Base-by-base conservation (phyloP, 805 yeast species). In the Metschnikowia rubicola region DNA sequence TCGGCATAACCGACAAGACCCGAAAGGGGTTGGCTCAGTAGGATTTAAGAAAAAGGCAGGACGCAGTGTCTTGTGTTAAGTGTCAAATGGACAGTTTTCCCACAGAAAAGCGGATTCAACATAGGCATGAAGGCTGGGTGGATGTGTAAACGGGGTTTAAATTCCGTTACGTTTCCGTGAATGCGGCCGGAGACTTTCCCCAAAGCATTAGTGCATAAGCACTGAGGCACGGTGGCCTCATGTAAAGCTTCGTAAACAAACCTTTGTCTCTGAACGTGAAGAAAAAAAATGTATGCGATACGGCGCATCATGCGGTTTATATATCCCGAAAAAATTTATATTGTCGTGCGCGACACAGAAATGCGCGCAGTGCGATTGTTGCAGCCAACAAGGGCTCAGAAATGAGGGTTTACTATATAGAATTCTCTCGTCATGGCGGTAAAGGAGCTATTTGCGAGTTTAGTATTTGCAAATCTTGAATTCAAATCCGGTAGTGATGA, bases 141-240 rank as follows among this genome's bases (percentile, higher is more conserved):
- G 17, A 34, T 29, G 45, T 34, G 49, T 44, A 32, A 43, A 39
- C 47, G 46, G 46, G 34, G 33, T 42, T 47, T 41, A 52, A 50
- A 37, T 30, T 41, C 58, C 71, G 65, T 59, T 64, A 59, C 76
- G 77, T 83, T 83, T 82, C 89, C 89, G 85, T 49, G 48, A 53
- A 43, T 48, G 65, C 68, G 86, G 86, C 86, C 80, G 90, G 89
- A 84, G 90, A 84, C 90, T 84, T 84, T 84, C 89, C 90, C 90
- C 88, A 78, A 83, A 82, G 86, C 86, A 64, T 65, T 55, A 44
- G 46, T 40, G 36, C 41, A n/a, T n/a, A 31, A 19, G 21, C 49
- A 51, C 51, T 52, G 41, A 37, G 46, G 56, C 50, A 46, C 47
- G 31, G 15, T 28, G 47, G 43, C 50, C 50, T 76, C 74, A 80